Base-by-base conservation (phyloP, 208 protist genomes). In the Leishmania gerbilli region DNA sequence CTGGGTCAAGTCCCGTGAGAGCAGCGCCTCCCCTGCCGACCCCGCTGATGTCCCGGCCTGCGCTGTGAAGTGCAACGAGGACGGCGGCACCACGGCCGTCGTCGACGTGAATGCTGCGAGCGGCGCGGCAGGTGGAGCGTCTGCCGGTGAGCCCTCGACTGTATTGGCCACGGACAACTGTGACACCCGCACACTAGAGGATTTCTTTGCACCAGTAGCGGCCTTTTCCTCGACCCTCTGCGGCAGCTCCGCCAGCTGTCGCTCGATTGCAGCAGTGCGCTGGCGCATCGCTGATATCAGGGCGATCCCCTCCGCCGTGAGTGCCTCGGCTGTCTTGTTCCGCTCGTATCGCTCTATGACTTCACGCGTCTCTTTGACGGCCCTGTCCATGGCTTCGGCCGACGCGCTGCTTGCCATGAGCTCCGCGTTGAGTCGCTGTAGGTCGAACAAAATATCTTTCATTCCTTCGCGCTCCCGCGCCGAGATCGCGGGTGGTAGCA, bases 341-440 rank as follows among this genome's bases (percentile, higher is more conserved):
- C 83, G 85, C 77, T 90, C 79, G 77, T 97, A 94, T n/a, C 86
- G 85, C 71, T 90, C 76, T 27, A 97, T 87, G 60, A 89, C 86
- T 13, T 89, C 87, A 8, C 89, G 84, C 27, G 93, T 95, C 49
- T 92, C 91, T 42, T 85, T 79, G 68, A 97, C 92, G 24, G 93
- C 93, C 75, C 84, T 87, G 51, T 92, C 93, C 92, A 97, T 97
- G 2, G 89, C 87, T 47, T 89, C 93, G 0, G 93, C 82, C 24
- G 93, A 95, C 7, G 80, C 80, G 72, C 89, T 92, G n/a, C 93
- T 88, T 15, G 81, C 87, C 74, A 90, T 80, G 15, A 97, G 71
- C 74, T 94, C 87, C 17, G 83, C 81, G 74, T 95, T 93, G 72
- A 97, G 88, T 37, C 84, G 79, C n/a, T 90, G 68, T 68, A 97